A percentile compares a stretch with the other conserved stretches of the same genome.
These are phyloP conservation scores for Aspergillus novofumigatus DNA, from an alignment of 2,329 filamentous ascomycete genomes.

Conservation along the genomic window DNA sequence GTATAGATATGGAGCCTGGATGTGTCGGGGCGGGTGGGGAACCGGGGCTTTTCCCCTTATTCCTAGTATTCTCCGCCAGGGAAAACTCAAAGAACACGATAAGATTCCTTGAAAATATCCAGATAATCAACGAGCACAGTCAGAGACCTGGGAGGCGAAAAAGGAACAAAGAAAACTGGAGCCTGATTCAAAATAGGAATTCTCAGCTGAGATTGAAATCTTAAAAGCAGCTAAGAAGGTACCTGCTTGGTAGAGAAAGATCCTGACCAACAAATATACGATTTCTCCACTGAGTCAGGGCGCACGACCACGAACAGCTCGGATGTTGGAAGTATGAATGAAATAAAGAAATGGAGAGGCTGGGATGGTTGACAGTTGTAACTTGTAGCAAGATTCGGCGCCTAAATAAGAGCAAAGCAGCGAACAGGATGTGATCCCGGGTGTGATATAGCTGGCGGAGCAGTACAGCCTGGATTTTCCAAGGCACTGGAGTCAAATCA, in stretches of 20 bases:
- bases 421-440: constrained; percentile 19
- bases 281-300: not conserved
- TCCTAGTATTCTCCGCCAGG: constrained; percentile 12
- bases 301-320: not conserved
- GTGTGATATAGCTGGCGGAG: constrained; percentile 15
- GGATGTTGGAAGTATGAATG: constrained; percentile 3
- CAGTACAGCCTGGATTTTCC: constrained; percentile 3
- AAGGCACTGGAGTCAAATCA: not conserved
- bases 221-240: not conserved
- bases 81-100: not conserved
- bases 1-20: constrained; percentile 8
- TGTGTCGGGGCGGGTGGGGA: not conserved
- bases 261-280: not conserved
- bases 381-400: constrained; percentile 7
- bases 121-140: not conserved
- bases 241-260: not conserved
- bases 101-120: not conserved
- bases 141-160: not conserved
- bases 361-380: constrained; percentile 11
- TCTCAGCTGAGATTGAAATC: not conserved
- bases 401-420: constrained; percentile 20
- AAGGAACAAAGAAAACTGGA: constrained; percentile 1
- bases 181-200: not conserved
- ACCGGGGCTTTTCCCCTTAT: not conserved
- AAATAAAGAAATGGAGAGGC: constrained; percentile 12